A percentile compares a stretch with the other conserved stretches of the same genome.
Conservation (phyloP, 768 basidiomycete species). For the Mycena latifolia region DNA sequence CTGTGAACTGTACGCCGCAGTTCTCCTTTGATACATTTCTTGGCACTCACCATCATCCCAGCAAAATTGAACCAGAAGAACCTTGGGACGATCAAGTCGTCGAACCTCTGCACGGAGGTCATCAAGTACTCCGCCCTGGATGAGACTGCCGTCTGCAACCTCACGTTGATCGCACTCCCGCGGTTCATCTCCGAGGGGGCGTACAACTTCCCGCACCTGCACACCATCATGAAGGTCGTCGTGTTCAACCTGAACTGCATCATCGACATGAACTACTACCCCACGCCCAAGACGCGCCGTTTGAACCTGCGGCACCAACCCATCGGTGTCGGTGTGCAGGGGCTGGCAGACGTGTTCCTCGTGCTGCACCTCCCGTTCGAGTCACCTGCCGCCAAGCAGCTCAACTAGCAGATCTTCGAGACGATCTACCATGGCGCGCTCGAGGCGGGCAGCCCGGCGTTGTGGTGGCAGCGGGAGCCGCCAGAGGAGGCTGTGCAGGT, state of each 20-base stretch:
- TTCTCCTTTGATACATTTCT: background rate
- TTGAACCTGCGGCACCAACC: conserved; percentile 99
- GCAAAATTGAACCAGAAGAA: conserved; percentile 99
- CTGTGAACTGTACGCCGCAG: conserved; percentile 80
- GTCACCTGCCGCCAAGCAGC: conserved; percentile 83
- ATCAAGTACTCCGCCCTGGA: conserved; percentile 64
- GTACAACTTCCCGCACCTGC: conserved; percentile 96
- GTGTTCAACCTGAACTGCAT: conserved; percentile 93
- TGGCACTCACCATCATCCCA: conserved; percentile 45
- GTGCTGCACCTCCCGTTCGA: conserved; percentile 96
- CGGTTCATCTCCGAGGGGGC: conserved; percentile 85
- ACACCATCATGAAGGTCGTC: conserved; percentile 94
- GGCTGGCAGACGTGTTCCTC: conserved; percentile 99
- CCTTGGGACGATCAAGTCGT: conserved; percentile 98
- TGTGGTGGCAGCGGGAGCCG: too few species aligned
- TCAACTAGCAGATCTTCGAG: conserved; percentile 98
- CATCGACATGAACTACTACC: conserved; percentile 97
- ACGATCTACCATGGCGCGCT: conserved; percentile 97
- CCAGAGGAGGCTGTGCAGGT: too few species aligned
- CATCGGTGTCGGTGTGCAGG: conserved; percentile 97
- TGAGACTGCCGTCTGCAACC: too few species aligned
- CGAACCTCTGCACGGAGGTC: conserved; percentile 91
- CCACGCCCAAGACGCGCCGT: conserved; percentile 88
- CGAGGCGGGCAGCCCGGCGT: conserved; percentile 96
- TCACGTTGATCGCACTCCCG: conserved; percentile 96